Percentiles rank a stretch among this genome's conserved stretches.
Evolutionary conservation across 495 filamentous ascomycete genomes (phyloP).

Genomic region (Xylaria venustula): DNA sequence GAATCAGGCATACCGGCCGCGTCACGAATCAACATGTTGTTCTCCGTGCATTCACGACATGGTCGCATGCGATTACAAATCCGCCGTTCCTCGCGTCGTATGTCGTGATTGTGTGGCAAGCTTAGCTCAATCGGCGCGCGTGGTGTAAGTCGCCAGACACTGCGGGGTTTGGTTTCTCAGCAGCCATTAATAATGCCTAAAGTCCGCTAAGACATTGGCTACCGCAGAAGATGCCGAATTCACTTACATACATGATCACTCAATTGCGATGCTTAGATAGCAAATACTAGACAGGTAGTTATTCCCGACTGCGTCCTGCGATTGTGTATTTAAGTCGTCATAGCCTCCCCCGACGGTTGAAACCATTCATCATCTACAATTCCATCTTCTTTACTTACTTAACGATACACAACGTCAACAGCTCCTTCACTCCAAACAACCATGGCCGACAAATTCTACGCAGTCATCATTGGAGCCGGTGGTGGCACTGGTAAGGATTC

Average conservation of each 20-base stretch:
- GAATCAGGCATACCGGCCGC: too few species aligned
- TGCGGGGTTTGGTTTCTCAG: slow-evolving; percentile 12
- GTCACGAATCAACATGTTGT: too few species aligned
- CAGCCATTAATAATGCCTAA: slow-evolving; percentile 8
- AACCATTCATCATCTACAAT: not conserved
- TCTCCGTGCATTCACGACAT: too few species aligned
- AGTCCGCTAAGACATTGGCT: too few species aligned
- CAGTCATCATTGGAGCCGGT: slow-evolving; percentile 69
- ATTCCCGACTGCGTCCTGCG: not conserved
- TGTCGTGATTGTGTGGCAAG: slow-evolving; percentile 10
- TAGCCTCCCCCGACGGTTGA: not conserved
- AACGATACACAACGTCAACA: too few species aligned
- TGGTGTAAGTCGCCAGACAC: not conserved
- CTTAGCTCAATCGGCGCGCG: slow-evolving; percentile 5
- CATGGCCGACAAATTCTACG: slow-evolving; percentile 48
- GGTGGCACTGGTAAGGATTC: slow-evolving; percentile 56
- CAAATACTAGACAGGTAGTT: too few species aligned
- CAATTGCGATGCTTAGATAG: too few species aligned
- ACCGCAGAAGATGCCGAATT: too few species aligned
- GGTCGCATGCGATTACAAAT: slow-evolving; percentile 15
- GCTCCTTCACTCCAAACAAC: not conserved
- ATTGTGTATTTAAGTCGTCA: not conserved
- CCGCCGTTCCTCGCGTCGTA: not conserved
- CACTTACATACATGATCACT: too few species aligned
- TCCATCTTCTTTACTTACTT: too few species aligned